Conservation (phyloP, 768 basidiomycete genomes). For the Collybiopsis luxurians region DNA sequence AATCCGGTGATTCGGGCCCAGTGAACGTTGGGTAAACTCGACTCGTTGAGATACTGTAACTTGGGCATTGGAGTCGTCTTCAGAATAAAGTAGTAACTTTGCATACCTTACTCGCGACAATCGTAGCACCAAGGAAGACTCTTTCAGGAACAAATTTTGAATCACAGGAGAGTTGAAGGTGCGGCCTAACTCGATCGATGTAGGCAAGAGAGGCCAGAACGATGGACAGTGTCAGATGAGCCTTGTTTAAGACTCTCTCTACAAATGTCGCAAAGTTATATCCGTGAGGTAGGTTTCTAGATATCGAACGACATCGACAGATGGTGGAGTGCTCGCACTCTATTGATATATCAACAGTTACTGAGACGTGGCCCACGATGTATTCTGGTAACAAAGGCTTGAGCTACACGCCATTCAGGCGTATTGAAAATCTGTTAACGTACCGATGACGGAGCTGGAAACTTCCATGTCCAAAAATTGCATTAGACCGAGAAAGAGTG, state of each 20-base stretch:
- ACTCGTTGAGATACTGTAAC: conserved; percentile 80
- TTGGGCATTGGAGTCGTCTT: background rate
- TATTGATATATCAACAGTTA: conserved; percentile 76
- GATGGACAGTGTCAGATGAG: conserved; percentile 68
- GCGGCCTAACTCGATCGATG: conserved; percentile 71
- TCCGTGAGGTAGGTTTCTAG: conserved; percentile 49
- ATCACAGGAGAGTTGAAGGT: conserved; percentile 76
- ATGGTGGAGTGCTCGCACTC: conserved; percentile 49
- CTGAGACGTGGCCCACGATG: conserved; percentile 62
- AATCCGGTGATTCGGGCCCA: conserved; percentile 83
- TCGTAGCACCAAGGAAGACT: conserved; percentile 86
- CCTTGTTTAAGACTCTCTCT: conserved; percentile 62
- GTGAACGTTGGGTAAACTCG: conserved; percentile 84
- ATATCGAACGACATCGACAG: conserved; percentile 33
- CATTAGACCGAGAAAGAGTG: conserved; percentile 61
- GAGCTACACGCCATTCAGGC: background rate
- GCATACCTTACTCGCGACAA: conserved; percentile 79
- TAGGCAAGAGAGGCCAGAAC: conserved; percentile 73
- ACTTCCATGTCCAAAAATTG: conserved; percentile 68
- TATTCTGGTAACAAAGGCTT: conserved; percentile 48
- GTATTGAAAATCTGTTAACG: conserved; percentile 25
- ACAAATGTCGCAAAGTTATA: conserved; percentile 64
- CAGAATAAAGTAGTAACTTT: background rate
- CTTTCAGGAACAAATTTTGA: conserved; percentile 77
- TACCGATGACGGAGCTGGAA: conserved; percentile 61